A percentile compares a stretch with the other conserved stretches of the same genome.
These are phyloP conservation scores for Carex pumila DNA, from an alignment of 176 grass and related monocot genomes.

Conservation along the genomic window DNA sequence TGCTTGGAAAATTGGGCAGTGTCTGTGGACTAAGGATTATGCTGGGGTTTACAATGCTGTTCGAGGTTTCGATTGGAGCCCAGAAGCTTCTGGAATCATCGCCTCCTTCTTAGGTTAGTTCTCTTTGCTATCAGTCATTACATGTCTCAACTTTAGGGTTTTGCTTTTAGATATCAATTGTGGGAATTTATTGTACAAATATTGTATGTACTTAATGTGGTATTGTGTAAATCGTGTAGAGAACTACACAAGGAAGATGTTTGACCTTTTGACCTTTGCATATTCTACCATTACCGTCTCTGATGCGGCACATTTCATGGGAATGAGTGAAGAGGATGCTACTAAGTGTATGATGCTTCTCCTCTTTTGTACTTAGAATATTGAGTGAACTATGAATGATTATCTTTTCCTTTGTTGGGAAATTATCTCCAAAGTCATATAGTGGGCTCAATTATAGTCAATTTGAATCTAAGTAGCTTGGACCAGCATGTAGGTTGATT, in stretches of 20 bases:
- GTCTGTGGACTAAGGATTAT: conserved; percentile 78
- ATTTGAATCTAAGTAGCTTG: background rate
- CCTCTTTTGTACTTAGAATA: background rate
- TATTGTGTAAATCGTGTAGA: conserved; percentile 39
- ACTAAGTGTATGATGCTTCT: conserved; percentile 59
- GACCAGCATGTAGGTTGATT: background rate
- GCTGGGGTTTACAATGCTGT: conserved; percentile 49
- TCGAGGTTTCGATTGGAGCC: conserved; percentile 59
- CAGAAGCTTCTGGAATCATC: conserved; percentile 46
- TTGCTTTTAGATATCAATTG: background rate
- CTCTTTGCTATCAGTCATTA: background rate
- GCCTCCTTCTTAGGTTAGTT: conserved; percentile 64
- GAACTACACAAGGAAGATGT: conserved; percentile 91
- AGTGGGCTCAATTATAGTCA: background rate
- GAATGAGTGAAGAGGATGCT: conserved; percentile 77
- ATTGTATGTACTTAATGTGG: background rate
- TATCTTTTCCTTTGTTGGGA: background rate
- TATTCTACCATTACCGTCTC: conserved; percentile 72
- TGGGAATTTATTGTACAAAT: background rate
- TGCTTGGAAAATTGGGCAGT: conserved; percentile 72
- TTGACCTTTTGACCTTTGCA: conserved; percentile 72
- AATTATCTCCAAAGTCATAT: background rate
- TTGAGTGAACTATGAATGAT: background rate
- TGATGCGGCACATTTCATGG: conserved; percentile 77
- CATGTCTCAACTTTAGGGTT: background rate